Base-by-base conservation (phyloP, 768 basidiomycete genomes). In the Lentinula raphanica region DNA sequence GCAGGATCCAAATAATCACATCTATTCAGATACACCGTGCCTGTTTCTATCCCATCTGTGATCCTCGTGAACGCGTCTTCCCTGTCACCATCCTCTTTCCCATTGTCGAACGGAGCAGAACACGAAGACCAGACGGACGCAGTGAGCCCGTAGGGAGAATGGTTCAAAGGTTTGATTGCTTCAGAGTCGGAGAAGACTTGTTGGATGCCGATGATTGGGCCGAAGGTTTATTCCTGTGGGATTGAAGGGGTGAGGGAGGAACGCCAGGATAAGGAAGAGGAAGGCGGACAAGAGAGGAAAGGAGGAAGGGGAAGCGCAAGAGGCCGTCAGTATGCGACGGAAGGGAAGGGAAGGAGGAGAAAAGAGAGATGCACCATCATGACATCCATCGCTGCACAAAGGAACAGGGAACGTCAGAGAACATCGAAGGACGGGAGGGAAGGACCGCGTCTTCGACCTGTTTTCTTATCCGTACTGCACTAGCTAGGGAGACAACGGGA, bases 1-100 rank as follows among this genome's bases (percentile, higher is more conserved):
- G 94, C 93, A 1, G 97, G 96, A 66, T 99, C 97, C 23, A 97
- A 78, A 66, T 78, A 87, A 71, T 99, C 96, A 64, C 90, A 92
- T 42, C 93, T 78, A 72, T 99, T 99, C 67, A 96, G 70, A 71
- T 92, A 98, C 5, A 98, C 94, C 0, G 95, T 99, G 3, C 97
- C 97, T 0, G 89, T 86, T 58, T 95, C 85, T 31, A 98, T 70
- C 61, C 83, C 80, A 51, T 89, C 86, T 7, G 79, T 83, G 25
- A 96, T 74, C 48, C 68, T 71, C 58, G 87, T 64, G 73, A 98
- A 97, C 0, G 82, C 85, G 2, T 71, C 66, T 60, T 89, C 80
- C 0, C n/a, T n/a, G n/a, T n/a, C n/a, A n/a, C n/a, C n/a, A n/a
- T n/a, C n/a, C n/a, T n/a, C n/a, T n/a, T n/a, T n/a, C n/a, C n/a